Conservation (phyloP, 805 yeast species). For the Ogataea degrootiae region DNA sequence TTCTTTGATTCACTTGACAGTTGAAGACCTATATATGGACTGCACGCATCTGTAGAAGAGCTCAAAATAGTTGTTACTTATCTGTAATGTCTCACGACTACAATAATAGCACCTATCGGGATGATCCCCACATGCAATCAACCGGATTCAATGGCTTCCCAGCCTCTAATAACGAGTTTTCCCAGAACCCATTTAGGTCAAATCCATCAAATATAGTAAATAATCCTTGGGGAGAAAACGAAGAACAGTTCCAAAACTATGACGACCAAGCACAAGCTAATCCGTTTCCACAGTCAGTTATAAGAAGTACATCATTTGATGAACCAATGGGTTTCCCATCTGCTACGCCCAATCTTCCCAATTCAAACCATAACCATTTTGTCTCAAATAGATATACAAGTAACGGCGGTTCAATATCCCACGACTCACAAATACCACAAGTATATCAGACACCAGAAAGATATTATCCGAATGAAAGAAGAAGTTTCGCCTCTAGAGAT, state of each 20-base stretch:
- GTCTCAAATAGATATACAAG: neutral
- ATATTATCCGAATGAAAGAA: constrained; percentile 3
- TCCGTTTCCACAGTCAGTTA: constrained; percentile 1
- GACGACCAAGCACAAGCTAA: neutral
- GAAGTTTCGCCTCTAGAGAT: constrained; percentile 4
- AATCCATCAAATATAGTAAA: too few species aligned
- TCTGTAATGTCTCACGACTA: too few species aligned
- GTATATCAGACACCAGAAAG: constrained; percentile 7
- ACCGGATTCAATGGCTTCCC: neutral
- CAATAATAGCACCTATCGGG: neutral
- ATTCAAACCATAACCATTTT: too few species aligned
- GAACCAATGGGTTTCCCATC: constrained; percentile 13
- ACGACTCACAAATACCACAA: neutral
- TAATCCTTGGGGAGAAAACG: neutral
- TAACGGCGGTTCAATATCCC: neutral
- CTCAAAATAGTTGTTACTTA: too few species aligned
- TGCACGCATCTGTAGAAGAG: too few species aligned
- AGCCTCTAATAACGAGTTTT: too few species aligned
- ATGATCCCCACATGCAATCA: neutral
- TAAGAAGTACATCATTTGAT: constrained; percentile 3
- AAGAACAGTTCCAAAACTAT: neutral
- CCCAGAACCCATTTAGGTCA: constrained; percentile 5
- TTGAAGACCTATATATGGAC: too few species aligned
- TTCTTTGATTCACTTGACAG: too few species aligned
- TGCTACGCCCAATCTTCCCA: too few species aligned